Conservation (phyloP, 2,329 filamentous ascomycete species). For the Aureobasidium sp. region DNA sequence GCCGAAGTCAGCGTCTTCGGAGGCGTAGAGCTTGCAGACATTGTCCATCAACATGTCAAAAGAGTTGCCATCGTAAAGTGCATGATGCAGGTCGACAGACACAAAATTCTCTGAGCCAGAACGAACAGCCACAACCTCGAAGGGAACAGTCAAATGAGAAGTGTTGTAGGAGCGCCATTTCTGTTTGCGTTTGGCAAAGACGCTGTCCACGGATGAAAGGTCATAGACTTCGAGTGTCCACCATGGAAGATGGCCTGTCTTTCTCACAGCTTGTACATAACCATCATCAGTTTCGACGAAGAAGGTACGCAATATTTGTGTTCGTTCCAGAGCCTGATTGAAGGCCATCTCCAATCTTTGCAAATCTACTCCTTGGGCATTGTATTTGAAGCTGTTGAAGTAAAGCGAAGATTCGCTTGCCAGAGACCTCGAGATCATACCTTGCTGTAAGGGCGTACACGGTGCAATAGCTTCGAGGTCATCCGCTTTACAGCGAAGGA, state of each 20-base stretch:
- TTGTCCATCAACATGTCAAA: conserved; percentile 58
- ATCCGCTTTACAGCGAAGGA: conserved; percentile 42
- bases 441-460: conserved; percentile 79
- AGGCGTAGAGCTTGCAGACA: conserved; percentile 47
- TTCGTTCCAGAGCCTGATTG: conserved; percentile 40
- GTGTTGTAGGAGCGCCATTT: conserved; percentile 50
- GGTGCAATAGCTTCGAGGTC: conserved; percentile 68
- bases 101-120: conserved; percentile 35
- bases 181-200: conserved; percentile 31
- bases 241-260: conserved; percentile 15
- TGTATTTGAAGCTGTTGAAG: conserved; percentile 66
- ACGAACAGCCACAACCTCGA: conserved; percentile 43
- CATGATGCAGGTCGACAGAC: conserved; percentile 70
- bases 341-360: conserved; percentile 50
- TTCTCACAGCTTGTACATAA: conserved; percentile 61
- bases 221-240: conserved; percentile 37
- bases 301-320: conserved; percentile 61
- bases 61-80: conserved; percentile 77
- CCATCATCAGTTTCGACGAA: conserved; percentile 70
- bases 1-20: conserved; percentile 24
- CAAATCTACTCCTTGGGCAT: conserved; percentile 42
- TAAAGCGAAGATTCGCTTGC: conserved; percentile 54
- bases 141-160: conserved; percentile 41
- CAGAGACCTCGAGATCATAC: conserved; percentile 67
- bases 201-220: conserved; percentile 25